Evolutionary conservation across 1,284 basidiomycete species (phyloP).

Genomic region (Bjerkandera adusta): DNA sequence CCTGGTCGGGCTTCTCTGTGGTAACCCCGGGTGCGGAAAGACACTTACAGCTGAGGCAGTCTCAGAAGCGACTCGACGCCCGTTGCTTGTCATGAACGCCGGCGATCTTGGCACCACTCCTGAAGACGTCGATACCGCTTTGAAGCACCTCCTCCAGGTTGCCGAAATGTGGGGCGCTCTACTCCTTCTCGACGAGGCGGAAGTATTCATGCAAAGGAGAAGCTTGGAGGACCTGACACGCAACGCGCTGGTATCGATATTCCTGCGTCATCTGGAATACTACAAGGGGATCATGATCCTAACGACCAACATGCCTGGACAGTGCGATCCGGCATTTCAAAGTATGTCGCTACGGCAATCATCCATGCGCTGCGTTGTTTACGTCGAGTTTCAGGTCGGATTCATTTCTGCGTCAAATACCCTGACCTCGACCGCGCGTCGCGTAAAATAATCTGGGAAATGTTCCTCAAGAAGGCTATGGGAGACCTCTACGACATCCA

Average conservation of each 20-base stretch:
- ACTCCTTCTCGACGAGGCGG: slow-evolving; percentile 37
- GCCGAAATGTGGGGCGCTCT: slow-evolving; percentile 35
- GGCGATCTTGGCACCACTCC: slow-evolving; percentile 32
- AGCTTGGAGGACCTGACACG: slow-evolving; percentile 23
- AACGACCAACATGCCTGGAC: slow-evolving; percentile 34
- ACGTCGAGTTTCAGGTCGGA: slow-evolving; percentile 26
- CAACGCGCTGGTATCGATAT: slow-evolving; percentile 37
- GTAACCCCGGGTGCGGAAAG: slow-evolving; percentile 32
- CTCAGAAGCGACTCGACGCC: slow-evolving; percentile 30
- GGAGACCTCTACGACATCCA: neutral
- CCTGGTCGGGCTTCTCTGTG: slow-evolving; percentile 27
- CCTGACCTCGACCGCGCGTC: slow-evolving; percentile 25
- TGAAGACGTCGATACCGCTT: slow-evolving; percentile 22
- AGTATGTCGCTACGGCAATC: no score
- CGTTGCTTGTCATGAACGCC: slow-evolving; percentile 33
- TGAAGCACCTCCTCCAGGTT: slow-evolving; percentile 28
- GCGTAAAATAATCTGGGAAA: slow-evolving; percentile 27
- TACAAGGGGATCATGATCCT: slow-evolving; percentile 37
- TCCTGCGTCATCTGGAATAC: slow-evolving; percentile 34
- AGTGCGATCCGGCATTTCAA: slow-evolving; percentile 35
- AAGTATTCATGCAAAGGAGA: slow-evolving; percentile 34
- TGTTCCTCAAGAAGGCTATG: slow-evolving; percentile 21
- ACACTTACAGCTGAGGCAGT: slow-evolving; percentile 38
- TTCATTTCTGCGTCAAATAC: slow-evolving; percentile 30
- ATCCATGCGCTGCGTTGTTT: no score